A percentile compares a stretch with the other conserved stretches of the same genome.
Evolutionary conservation across 176 grass and related monocot genomes (phyloP).

Genomic region (Oryza australiensis): DNA sequence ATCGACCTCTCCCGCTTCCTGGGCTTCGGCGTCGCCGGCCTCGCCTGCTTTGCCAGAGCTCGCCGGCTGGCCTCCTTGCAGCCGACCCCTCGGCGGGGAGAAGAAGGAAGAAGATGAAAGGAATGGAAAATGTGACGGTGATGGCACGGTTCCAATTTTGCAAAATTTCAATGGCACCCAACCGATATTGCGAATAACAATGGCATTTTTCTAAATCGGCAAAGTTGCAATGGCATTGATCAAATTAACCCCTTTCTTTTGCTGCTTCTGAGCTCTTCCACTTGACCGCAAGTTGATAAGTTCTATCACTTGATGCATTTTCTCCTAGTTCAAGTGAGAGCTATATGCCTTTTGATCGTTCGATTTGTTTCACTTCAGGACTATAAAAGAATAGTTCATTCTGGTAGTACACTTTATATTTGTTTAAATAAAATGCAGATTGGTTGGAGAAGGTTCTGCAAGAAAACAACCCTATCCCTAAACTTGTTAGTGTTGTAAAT

Average conservation of each 20-base stretch:
- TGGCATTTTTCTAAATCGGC: too few species aligned
- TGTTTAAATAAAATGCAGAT: conserved; percentile 53
- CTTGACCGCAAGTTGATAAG: conserved; percentile 12
- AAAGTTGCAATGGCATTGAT: too few species aligned
- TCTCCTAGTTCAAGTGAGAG: conserved; percentile 1
- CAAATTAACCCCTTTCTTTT: not conserved
- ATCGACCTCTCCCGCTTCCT: too few species aligned
- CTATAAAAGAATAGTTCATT: not conserved
- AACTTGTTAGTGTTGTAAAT: conserved; percentile 98
- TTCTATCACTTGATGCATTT: not conserved
- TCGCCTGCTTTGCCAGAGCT: too few species aligned
- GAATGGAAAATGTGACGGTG: too few species aligned
- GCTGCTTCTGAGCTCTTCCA: not conserved
- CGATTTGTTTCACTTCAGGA: not conserved
- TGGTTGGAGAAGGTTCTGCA: conserved; percentile 81
- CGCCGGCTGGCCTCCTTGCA: too few species aligned
- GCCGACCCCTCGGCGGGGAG: too few species aligned
- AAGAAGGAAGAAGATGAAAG: too few species aligned
- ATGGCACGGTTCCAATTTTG: too few species aligned
- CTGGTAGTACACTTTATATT: conserved; percentile 30
- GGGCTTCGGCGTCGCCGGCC: too few species aligned
- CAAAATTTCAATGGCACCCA: too few species aligned
- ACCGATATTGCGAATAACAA: too few species aligned
- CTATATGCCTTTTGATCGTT: not conserved
- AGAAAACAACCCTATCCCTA: conserved; percentile 60